Evolutionary conservation across 495 filamentous ascomycete species (phyloP).

Genomic region (Tuber borchii): DNA sequence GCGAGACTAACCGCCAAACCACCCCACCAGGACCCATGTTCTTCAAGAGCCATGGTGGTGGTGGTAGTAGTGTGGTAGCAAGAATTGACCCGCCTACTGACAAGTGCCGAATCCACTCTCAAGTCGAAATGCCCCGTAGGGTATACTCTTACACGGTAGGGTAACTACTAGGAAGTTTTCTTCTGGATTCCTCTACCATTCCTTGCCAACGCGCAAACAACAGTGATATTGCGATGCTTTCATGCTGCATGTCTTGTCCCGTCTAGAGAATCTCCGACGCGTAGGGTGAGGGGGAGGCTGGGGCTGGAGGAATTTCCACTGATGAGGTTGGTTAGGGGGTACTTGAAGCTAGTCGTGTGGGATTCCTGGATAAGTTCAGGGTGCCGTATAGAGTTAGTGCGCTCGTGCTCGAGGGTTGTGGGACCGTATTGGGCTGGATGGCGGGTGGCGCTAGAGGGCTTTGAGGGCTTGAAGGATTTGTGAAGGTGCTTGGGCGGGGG

Average conservation of each 20-base stretch:
- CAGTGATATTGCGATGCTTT: slow-evolving; percentile 72
- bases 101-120: slow-evolving; percentile 57
- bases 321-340: slow-evolving; percentile 56
- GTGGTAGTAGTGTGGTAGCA: not conserved
- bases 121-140: slow-evolving; percentile 56
- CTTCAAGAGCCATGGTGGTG: not conserved
- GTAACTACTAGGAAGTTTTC: slow-evolving; percentile 68
- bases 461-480: no score
- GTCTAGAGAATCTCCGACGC: slow-evolving; percentile 54
- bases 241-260: slow-evolving; percentile 62
- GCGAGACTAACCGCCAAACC: slow-evolving; percentile 40
- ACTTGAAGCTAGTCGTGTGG: slow-evolving; percentile 60
- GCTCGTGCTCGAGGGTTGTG: no score
- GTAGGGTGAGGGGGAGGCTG: slow-evolving; percentile 25
- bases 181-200: slow-evolving; percentile 64
- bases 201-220: slow-evolving; percentile 61
- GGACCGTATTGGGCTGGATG: no score
- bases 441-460: no score
- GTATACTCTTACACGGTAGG: slow-evolving; percentile 58
- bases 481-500: not conserved
- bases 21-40: slow-evolving; percentile 33
- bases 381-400: no score
- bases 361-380: no score
- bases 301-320: slow-evolving; percentile 43
- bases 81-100: slow-evolving; percentile 55